Base-by-base conservation (phyloP, 805 yeast species). In the Candida boleticola region DNA sequence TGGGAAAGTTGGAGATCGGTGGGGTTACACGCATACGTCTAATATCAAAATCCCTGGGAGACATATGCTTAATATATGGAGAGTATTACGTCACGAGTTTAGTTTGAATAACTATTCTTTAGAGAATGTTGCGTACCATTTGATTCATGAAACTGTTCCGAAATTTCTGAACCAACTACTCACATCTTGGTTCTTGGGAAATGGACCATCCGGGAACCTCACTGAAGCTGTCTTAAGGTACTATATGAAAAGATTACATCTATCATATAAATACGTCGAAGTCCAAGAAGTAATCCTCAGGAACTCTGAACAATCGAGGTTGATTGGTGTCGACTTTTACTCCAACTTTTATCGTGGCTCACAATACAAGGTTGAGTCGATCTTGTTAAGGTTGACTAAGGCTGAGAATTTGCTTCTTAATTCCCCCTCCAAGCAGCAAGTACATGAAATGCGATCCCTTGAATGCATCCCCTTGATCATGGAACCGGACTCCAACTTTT, bases 291-390 rank as follows among this genome's bases (percentile, higher is more conserved):
- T 86, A 3, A 69, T 92, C 2, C 71, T 81, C 10, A 73, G 82
- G 50, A 86, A 85, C 17, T 77, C 84, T 11, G 98, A 90, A 51
- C 86, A 87, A 59, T 87, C 97, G 0, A 69, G 96, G 36, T 60
- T 93, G 25, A 74, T 89, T 18, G 99, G 99, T 0, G 79, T 93
- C 21, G 98, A 93, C 52, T 93, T 89, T 58, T 76, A 82, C 55
- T 88, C 97, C 2, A 88, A 89, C 6, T 79, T 85, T 45, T 85
- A 87, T 39, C 62, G 99, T 44, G 99, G 99, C 0, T 92, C 98
- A 0, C 99, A 93, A 56, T 93, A 74, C 58, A 90, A 88, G 57
- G 97, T 93, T 2, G 99, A 93, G 56, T 86, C 97, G 1, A 73
- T 90, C 29, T 63, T 93, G 49, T 63, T 79, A 3, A 64, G 99